A percentile compares a stretch with the other conserved stretches of the same genome.
These are phyloP conservation scores for Pseudonitzschia pungens DNA, from an alignment of 108 stramenopile species.

Conservation along the genomic window DNA sequence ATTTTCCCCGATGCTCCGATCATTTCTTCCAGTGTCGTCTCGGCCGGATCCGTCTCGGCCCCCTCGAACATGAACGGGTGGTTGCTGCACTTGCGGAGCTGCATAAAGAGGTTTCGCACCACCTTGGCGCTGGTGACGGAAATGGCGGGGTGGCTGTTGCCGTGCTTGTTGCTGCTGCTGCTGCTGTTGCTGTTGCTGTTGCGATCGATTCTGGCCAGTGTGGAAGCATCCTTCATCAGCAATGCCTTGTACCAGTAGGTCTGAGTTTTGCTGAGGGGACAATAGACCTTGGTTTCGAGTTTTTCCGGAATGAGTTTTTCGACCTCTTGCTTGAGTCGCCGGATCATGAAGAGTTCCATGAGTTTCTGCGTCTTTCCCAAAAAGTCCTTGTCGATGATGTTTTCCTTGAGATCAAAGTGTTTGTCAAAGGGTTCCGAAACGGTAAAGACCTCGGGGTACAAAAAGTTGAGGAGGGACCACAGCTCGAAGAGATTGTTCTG, in stretches of 20 bases:
- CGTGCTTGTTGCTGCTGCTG: constrained; percentile 10
- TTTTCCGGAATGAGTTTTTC: constrained; percentile 70
- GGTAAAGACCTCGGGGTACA: constrained; percentile 62
- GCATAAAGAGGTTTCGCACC: constrained; percentile 68
- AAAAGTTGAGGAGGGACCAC: constrained; percentile 65
- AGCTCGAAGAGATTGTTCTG: constrained; percentile 86
- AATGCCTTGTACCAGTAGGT: constrained; percentile 67
- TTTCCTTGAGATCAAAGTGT: constrained; percentile 75
- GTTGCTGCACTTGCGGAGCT: constrained; percentile 71
- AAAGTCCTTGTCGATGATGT: constrained; percentile 55
- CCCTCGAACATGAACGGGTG: constrained; percentile 78
- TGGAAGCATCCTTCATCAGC: constrained; percentile 60
- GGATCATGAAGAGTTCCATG: constrained; percentile 67
- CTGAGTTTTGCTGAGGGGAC: constrained; percentile 54
- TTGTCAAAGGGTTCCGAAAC: constrained; percentile 63
- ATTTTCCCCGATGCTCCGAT: constrained; percentile 78
- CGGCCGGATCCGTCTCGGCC: constrained; percentile 37
- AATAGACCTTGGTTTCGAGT: constrained; percentile 71
- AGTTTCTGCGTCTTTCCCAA: constrained; percentile 65
- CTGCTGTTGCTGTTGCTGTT: constrained; percentile 8
- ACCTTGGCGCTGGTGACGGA: neutral
- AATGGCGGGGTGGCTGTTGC: neutral
- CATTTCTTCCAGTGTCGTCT: constrained; percentile 61
- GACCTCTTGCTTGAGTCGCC: constrained; percentile 69
- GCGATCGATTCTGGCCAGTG: constrained; percentile 30